Evolutionary conservation across 495 filamentous ascomycete genomes (phyloP), one percentile per base, ranked within the genome.

Genomic region (Penicillium cinerascens): DNA sequence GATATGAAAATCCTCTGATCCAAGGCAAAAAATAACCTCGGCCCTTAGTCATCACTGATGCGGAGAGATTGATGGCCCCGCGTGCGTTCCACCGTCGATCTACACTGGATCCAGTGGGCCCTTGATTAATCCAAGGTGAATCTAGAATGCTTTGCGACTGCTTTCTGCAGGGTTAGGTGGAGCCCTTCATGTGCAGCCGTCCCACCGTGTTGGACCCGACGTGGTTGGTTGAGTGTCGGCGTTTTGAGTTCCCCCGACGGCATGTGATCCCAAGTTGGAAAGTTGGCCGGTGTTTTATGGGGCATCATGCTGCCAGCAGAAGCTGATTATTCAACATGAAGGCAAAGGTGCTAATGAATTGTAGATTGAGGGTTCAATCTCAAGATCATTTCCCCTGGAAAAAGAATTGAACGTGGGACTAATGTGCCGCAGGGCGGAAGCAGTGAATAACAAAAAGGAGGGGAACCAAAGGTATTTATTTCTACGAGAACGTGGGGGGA

Each of bases 21-120:
- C 2, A 33, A 3, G 29, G 8, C 29, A 35, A 47, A 47, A 44
- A 55, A 27, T 10, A 44, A 36, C 47, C 47, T 51, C 47, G 47
- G 47, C 42, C 20, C 38, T 49, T 53, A 45, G 51, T 52, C 38
- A 56, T 59, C 43, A 38, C 40, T n/a, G 43, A 54, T 42, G 51
- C 63, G 63, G 63, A 57, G 51, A 55, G 60, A 64, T 57, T 51
- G 17, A 60, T 58, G 29, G 41, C 51, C 33, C 64, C 58, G 64
- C 13, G 39, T 23, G 22, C 4, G 23, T 21, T 49, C 27, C 33
- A 7, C 16, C 4, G 27, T 46, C 27, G 27, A 37, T 37, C 44
- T 9, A 25, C 22, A 13, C 44, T 33, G 15, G 23, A 36, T 46
- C 37, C 18, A 4, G 37, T 20, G 37, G 37, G 37, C 16, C 37